These are phyloP conservation scores for Neofusicoccum cordaticola DNA, from an alignment of 2,329 filamentous ascomycete genomes.

Conservation along the genomic window DNA sequence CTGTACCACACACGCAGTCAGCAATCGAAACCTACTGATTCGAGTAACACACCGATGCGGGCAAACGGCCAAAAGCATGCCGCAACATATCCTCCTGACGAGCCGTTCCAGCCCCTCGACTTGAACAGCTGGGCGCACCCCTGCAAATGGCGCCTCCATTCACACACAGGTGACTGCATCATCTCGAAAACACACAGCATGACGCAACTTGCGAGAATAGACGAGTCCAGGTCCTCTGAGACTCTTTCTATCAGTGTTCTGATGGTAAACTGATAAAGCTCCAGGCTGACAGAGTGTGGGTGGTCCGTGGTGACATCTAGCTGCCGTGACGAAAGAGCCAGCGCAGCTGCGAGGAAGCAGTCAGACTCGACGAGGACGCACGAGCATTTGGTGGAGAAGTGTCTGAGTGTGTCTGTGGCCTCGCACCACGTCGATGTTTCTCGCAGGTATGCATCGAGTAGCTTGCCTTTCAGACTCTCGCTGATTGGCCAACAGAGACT, in stretches of 20 bases:
- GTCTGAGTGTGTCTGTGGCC: not conserved
- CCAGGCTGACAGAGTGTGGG: not conserved
- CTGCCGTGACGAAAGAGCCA: not conserved
- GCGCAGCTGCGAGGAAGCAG: not conserved
- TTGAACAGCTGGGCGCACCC: not conserved
- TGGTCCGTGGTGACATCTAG: not conserved
- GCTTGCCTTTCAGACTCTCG: not conserved
- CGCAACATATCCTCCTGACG: not conserved
- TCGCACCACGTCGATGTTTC: not conserved
- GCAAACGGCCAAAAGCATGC: conserved; percentile 9
- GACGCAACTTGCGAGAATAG: not conserved
- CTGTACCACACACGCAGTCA: not conserved
- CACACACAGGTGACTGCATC: not conserved
- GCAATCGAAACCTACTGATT: too few species aligned
- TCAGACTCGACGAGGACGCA: not conserved
- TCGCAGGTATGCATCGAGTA: not conserved
- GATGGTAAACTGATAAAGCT: not conserved
- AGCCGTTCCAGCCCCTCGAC: not conserved
- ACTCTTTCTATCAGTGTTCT: not conserved
- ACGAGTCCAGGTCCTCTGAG: not conserved
- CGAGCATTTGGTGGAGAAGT: not conserved
- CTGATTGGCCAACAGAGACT: not conserved
- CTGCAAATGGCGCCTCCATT: conserved; percentile 3
- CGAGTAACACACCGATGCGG: not conserved
- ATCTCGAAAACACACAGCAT: conserved; percentile 3